Conservation (phyloP, 176 grass and related monocot genomes). For the Lolium rigidum region DNA sequence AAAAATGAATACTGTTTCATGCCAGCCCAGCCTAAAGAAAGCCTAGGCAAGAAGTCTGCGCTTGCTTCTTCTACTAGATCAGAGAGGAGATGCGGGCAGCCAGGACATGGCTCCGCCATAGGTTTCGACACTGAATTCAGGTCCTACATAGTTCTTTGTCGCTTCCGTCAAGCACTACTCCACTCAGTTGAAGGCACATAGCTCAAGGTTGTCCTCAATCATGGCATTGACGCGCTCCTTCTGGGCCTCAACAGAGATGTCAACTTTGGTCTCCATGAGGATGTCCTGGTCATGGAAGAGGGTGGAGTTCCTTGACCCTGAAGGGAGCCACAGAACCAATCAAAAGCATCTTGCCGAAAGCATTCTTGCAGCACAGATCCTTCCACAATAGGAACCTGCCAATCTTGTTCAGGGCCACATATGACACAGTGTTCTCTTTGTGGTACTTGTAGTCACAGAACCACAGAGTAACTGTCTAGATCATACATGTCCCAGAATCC, state of each 20-base stretch:
- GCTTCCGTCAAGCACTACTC: background rate
- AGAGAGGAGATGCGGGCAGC: no score
- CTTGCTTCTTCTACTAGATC: no score
- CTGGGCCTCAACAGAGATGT: background rate
- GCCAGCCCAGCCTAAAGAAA: background rate
- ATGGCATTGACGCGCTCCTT: background rate
- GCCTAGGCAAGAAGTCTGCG: background rate
- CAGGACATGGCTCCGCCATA: no score
- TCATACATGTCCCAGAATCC: slow-evolving; percentile 99
- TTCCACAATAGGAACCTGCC: slow-evolving; percentile 80
- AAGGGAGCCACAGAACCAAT: slow-evolving; percentile 67
- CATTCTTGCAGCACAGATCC: slow-evolving; percentile 76
- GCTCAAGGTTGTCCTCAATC: slow-evolving; percentile 71
- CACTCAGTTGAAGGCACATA: slow-evolving; percentile 86
- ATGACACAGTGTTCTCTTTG: slow-evolving; percentile 78
- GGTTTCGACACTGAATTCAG: background rate
- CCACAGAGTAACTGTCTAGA: slow-evolving; percentile 92
- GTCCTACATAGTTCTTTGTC: slow-evolving; percentile 13
- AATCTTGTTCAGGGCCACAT: slow-evolving; percentile 78
- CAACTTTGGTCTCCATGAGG: background rate
- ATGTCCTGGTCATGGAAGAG: background rate
- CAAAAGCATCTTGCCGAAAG: slow-evolving; percentile 90
- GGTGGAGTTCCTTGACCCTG: slow-evolving; percentile 69
- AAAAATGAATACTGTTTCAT: background rate
- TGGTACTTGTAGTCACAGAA: slow-evolving; percentile 98